These are phyloP conservation scores for Akanthomyces dipterigenus DNA, from an alignment of 2,329 filamentous ascomycete genomes.

Conservation along the genomic window DNA sequence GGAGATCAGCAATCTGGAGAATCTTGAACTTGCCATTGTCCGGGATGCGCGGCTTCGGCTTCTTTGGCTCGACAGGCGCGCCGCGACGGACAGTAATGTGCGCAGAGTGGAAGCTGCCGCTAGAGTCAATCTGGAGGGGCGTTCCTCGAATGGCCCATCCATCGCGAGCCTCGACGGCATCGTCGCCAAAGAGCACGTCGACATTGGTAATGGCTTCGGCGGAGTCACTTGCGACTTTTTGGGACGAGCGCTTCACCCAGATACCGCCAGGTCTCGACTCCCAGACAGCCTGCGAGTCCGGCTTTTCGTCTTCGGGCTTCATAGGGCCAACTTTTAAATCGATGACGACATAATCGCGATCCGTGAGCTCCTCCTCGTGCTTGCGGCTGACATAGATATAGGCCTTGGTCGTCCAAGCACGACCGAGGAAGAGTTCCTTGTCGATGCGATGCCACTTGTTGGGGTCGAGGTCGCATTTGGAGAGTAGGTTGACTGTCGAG, in stretches of 20 bases:
- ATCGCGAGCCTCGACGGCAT: constrained; percentile 81
- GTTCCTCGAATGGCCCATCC: constrained; percentile 77
- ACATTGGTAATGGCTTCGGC: constrained; percentile 69
- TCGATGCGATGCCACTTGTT: constrained; percentile 74
- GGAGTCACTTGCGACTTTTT: constrained; percentile 67
- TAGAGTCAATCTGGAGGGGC: constrained; percentile 62
- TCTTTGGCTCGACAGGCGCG: constrained; percentile 53
- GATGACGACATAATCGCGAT: constrained; percentile 70
- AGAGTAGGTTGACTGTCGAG: constrained; percentile 66
- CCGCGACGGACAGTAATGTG: constrained; percentile 76
- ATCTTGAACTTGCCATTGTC: constrained; percentile 97
- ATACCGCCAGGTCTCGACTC: constrained; percentile 70
- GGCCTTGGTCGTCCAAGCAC: constrained; percentile 66
- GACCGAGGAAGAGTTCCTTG: constrained; percentile 79
- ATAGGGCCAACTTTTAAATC: constrained; percentile 70
- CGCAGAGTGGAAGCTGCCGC: constrained; percentile 56
- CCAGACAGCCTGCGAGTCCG: constrained; percentile 58
- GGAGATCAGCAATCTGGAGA: constrained; percentile 89
- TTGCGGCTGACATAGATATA: constrained; percentile 79
- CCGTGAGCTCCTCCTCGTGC: constrained; percentile 72
- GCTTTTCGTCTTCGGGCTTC: constrained; percentile 47
- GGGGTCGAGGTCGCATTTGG: constrained; percentile 67
- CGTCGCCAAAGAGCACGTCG: constrained; percentile 82
- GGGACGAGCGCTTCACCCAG: constrained; percentile 73
- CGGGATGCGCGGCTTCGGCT: constrained; percentile 67